Evolutionary conservation across 2,329 filamentous ascomycete genomes (phyloP).

Genomic region (Exophiala alcalophila): DNA sequence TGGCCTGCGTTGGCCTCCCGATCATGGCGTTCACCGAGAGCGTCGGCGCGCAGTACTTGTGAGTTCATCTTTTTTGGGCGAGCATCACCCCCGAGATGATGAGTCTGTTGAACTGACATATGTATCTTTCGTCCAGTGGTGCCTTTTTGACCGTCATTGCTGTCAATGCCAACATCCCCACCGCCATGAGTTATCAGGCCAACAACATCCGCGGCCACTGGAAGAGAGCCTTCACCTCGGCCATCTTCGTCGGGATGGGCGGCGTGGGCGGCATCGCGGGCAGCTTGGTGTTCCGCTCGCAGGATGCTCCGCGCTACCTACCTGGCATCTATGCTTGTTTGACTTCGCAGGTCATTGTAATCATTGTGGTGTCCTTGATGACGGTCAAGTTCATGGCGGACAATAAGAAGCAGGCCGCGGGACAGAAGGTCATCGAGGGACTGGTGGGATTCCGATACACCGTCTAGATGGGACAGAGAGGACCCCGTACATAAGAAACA

Average conservation of each 20-base stretch:
- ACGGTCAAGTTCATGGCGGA: slow-evolving; percentile 52
- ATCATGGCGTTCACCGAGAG: not conserved
- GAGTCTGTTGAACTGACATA: too few species aligned
- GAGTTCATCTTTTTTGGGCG: too few species aligned
- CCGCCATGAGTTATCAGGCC: slow-evolving; percentile 72
- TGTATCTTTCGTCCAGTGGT: too few species aligned
- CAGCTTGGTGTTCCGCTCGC: slow-evolving; percentile 63
- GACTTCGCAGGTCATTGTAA: too few species aligned
- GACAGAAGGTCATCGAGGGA: slow-evolving; percentile 51
- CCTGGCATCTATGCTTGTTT: slow-evolving; percentile 32
- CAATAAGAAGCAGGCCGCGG: slow-evolving; percentile 50
- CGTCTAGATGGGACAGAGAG: too few species aligned
- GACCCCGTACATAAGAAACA: too few species aligned
- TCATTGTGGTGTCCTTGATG: slow-evolving; percentile 37
- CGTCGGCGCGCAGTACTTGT: too few species aligned
- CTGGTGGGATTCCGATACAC: slow-evolving; percentile 40
- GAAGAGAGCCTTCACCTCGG: slow-evolving; percentile 22
- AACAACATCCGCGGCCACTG: slow-evolving; percentile 68
- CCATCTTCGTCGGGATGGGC: slow-evolving; percentile 2
- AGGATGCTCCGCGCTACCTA: slow-evolving; percentile 36
- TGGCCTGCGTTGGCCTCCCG: slow-evolving; percentile 1
- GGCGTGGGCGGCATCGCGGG: slow-evolving; percentile 75
- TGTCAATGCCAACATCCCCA: slow-evolving; percentile 72
- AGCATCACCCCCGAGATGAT: too few species aligned
- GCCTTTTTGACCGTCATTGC: slow-evolving; percentile 57